A percentile compares a stretch with the other conserved stretches of the same genome.
Conservation (phyloP, 208 protist genomes). For the Herpetomonas samuelpessoai region DNA sequence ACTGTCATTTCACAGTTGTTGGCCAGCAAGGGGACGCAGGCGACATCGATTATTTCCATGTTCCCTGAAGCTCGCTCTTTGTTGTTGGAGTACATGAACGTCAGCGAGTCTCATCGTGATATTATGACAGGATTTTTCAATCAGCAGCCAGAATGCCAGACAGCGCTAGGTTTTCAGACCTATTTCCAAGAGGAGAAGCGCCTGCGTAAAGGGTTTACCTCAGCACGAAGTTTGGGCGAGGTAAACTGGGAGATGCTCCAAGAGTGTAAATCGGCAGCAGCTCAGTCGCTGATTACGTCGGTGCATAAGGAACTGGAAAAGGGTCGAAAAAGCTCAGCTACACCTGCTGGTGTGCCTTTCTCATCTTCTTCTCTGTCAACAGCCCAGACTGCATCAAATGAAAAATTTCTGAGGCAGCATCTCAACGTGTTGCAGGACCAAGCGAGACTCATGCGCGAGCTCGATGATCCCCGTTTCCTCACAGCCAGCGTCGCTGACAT, state of each 20-base stretch:
- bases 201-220: conserved; percentile 19
- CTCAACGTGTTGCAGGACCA: conserved; percentile 52
- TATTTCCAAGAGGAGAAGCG: conserved; percentile 52
- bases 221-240: conserved; percentile 14
- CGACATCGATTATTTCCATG: conserved; percentile 29
- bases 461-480: conserved; percentile 73
- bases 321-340: conserved; percentile 19
- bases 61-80: conserved; percentile 27
- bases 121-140: conserved; percentile 41
- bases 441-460: conserved; percentile 52
- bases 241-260: conserved; percentile 59
- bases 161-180: conserved; percentile 33
- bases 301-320: conserved; percentile 13
- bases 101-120: conserved; percentile 32
- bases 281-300: conserved; percentile 36
- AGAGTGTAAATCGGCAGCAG: conserved; percentile 44
- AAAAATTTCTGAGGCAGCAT: conserved; percentile 28
- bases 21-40: conserved; percentile 26
- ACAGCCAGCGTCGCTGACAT: conserved; percentile 57
- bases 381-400: conserved; percentile 16
- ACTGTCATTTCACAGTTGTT: conserved; percentile 63
- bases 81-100: conserved; percentile 44
- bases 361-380: conserved; percentile 17
- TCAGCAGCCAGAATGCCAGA: conserved; percentile 36
- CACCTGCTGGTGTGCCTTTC: conserved; percentile 21